Evolutionary conservation across 2,329 filamentous ascomycete genomes (phyloP).

Genomic region (Colletotrichum plurivorum): DNA sequence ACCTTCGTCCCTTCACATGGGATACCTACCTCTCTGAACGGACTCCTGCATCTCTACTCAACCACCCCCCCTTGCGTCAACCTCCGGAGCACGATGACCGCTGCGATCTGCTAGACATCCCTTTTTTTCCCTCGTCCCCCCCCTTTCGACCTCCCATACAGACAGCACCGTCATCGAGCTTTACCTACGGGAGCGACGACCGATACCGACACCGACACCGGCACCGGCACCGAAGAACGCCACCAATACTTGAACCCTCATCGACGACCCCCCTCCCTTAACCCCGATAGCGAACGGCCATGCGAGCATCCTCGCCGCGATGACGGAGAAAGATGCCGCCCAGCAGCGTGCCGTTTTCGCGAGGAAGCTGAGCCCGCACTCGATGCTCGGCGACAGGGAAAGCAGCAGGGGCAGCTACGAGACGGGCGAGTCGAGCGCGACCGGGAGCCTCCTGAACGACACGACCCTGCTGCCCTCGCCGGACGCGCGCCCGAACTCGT

Average conservation of each 20-base stretch:
- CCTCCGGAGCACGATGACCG: conserved; percentile 20
- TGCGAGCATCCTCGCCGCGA: conserved; percentile 40
- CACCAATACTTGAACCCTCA: neutral
- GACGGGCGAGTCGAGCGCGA: conserved; percentile 60
- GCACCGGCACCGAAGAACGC: neutral
- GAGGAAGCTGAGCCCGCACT: conserved; percentile 35
- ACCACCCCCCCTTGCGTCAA: conserved; percentile 31
- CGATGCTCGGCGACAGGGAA: conserved; percentile 44
- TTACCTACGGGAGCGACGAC: neutral
- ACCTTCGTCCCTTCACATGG: conserved; percentile 38
- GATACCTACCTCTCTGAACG: conserved; percentile 20
- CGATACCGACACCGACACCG: conserved; percentile 9
- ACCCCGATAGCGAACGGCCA: conserved; percentile 36
- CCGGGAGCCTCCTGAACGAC: conserved; percentile 48
- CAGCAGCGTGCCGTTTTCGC: conserved; percentile 28
- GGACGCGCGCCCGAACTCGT: conserved; percentile 26
- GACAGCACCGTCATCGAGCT: neutral
- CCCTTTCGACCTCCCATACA: neutral
- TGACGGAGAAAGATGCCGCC: conserved; percentile 43
- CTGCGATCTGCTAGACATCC: conserved; percentile 25
- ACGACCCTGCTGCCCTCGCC: conserved; percentile 37
- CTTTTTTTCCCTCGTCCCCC: neutral
- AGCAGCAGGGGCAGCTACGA: conserved; percentile 58
- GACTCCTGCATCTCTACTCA: conserved; percentile 6
- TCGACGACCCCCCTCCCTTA: neutral